These are phyloP conservation scores for Starmera amethionina DNA, from an alignment of 805 yeast species.

Conservation along the genomic window DNA sequence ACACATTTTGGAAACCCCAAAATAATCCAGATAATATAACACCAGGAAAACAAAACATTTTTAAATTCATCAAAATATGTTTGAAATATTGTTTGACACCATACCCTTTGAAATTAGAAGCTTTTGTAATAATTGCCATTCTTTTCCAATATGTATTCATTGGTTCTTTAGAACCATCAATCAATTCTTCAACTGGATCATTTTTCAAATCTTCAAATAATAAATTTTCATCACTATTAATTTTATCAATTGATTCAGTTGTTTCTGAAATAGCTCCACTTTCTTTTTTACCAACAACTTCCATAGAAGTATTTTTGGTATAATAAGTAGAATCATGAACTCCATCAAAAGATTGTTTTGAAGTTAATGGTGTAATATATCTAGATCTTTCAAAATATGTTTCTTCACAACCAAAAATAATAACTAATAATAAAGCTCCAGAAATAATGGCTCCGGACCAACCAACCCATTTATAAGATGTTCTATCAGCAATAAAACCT, in stretches of 20 bases:
- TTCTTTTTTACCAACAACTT: constrained; percentile 1
- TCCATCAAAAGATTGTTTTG: constrained; percentile 10
- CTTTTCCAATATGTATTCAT: constrained; percentile 35
- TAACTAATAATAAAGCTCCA: constrained; percentile 43
- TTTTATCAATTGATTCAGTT: constrained; percentile 9
- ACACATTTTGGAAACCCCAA: constrained; percentile 77
- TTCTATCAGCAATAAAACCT: constrained; percentile 53
- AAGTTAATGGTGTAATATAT: constrained; percentile 24
- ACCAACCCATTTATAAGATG: constrained; percentile 75
- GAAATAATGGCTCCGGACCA: constrained; percentile 56
- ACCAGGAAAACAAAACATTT: constrained; percentile 56
- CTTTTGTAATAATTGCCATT: constrained; percentile 41
- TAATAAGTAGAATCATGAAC: constrained; percentile 11
- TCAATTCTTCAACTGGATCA: constrained; percentile 13
- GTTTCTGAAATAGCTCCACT: constrained; percentile 2
- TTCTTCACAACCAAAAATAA: constrained; percentile 59
- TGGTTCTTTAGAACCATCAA: constrained; percentile 33
- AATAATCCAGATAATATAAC: constrained; percentile 57
- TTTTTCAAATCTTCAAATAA: neutral
- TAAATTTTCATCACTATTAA: neutral
- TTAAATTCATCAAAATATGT: constrained; percentile 38
- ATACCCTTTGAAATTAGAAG: constrained; percentile 48
- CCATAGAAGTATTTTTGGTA: constrained; percentile 2
- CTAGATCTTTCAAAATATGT: constrained; percentile 52
- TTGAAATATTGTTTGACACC: constrained; percentile 58